Base-by-base conservation (phyloP, 2,329 filamentous ascomycete species). In the Mycosphaerelloides madeirae region DNA sequence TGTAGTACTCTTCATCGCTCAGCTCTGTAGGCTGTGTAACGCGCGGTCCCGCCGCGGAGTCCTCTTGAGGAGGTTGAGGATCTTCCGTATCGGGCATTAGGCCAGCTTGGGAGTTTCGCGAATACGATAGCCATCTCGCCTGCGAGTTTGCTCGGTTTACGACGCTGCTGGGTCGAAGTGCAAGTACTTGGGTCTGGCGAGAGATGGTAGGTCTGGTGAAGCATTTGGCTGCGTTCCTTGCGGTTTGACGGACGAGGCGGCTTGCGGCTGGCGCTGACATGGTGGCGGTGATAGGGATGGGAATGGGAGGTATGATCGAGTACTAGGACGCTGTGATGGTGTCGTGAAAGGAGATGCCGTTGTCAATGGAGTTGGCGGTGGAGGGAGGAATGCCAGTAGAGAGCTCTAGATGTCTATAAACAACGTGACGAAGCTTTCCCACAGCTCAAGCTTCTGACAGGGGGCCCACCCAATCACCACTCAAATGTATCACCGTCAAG, bases 1-100 rank as follows among this genome's bases (percentile, higher is more conserved):
- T 76, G 62, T 95, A 83, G 65, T 94, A 97, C 60, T 88, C 72
- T 19, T 75, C 71, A 3, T 84, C 79, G 2, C 79, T 78, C 50
- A 96, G 73, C 38, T 85, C 75, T 2, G 83, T 80, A 1, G 85
- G 74, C 47, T 76, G 72, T 60, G 22, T 59, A 44, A 25, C 60
- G 48, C 36, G 36, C 41, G 68, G 62, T 28, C 59, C 59, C 50
- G 68, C 59, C 45, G 60, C 61, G 29, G 44, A 41, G 18, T 52
- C 44, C 31, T 65, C 60, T 25, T 52, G 34, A 43, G 71, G 61
- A 54, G 70, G 60, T 37, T 67, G 61, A 5, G 69, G 59, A 33
- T 74, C 68, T 31, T 62, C 58, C 12, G 55, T 54, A 18, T 65
- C 61, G 2, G 72, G 71, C 66, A 73, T 69, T 32, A 74, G 62